These are phyloP conservation scores for Bruguiera hainesii DNA, from an alignment of 441 rosid genomes.

Conservation along the genomic window DNA sequence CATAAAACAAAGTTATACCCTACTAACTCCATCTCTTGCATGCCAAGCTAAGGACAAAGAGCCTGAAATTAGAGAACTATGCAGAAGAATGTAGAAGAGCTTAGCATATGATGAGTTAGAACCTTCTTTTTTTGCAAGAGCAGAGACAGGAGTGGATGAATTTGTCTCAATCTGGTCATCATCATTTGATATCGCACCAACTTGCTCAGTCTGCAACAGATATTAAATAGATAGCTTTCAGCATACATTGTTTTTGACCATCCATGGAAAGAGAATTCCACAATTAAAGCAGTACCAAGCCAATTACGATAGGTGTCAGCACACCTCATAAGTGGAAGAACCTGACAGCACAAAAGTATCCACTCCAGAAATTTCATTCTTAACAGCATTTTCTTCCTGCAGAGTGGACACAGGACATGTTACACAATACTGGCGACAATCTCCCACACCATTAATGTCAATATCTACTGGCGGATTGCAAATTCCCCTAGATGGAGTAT, in stretches of 20 bases:
- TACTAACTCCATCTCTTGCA: no score
- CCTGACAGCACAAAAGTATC: constrained; percentile 23
- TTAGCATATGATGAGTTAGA: not conserved
- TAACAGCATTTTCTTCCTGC: constrained; percentile 15
- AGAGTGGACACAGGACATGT: constrained; percentile 10
- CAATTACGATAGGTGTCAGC: constrained; percentile 5
- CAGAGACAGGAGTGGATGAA: constrained; percentile 28
- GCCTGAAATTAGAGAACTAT: constrained; percentile 9
- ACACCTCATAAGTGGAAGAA: constrained; percentile 28
- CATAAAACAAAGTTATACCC: no score
- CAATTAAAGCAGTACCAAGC: not conserved
- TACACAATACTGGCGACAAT: constrained; percentile 3
- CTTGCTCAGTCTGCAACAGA: constrained; percentile 39
- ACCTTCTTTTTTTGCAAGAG: constrained; percentile 33
- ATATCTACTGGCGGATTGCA: constrained; percentile 17
- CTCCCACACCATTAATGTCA: constrained; percentile 15
- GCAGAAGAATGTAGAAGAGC: constrained; percentile 6
- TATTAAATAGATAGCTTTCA: constrained; percentile 13
- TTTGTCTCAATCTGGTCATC: constrained; percentile 27
- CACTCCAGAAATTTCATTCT: constrained; percentile 16
- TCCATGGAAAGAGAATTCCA: not conserved
- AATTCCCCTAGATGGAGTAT: constrained; percentile 9
- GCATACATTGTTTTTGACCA: not conserved
- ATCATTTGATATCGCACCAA: constrained; percentile 33
- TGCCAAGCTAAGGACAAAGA: constrained; percentile 7